Evolutionary conservation across 352 stramenopile genomes (phyloP).

Genomic region (Blastocystis sp.): DNA sequence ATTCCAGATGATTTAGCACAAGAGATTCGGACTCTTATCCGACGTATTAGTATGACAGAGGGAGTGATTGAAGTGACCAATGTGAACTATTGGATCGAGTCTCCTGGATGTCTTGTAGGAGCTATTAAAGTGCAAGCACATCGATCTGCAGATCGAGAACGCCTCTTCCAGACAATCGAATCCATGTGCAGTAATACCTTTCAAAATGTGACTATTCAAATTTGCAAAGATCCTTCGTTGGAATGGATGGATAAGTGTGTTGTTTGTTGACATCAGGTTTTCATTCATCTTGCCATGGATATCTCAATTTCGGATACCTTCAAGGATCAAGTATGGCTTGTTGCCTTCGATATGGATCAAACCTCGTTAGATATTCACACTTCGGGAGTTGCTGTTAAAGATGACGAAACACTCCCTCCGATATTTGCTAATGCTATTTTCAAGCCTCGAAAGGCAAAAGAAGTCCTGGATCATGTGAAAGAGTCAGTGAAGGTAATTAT

Average conservation of each 20-base stretch:
- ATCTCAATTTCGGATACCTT: background rate
- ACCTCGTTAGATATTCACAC: conserved; percentile 52
- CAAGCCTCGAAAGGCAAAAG: conserved; percentile 29
- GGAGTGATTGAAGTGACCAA: conserved; percentile 42
- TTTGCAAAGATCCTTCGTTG: conserved; percentile 3
- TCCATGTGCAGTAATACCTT: conserved; percentile 59
- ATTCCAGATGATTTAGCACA: conserved; percentile 4
- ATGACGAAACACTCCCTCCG: conserved; percentile 6
- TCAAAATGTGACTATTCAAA: conserved; percentile 6
- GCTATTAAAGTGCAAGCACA: background rate
- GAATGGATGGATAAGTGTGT: conserved; percentile 31
- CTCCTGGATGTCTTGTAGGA: background rate
- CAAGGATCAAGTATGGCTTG: conserved; percentile 50
- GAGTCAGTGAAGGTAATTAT: conserved; percentile 60
- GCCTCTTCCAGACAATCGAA: background rate
- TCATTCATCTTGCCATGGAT: background rate
- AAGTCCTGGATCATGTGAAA: conserved; percentile 45
- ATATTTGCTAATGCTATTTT: background rate
- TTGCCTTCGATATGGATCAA: conserved; percentile 63
- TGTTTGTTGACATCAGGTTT: background rate
- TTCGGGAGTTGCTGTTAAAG: conserved; percentile 13
- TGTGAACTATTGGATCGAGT: conserved; percentile 41
- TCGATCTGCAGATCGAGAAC: background rate
- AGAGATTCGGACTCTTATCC: conserved; percentile 8
- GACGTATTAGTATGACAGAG: conserved; percentile 36